phyloP scores from a whole-genome alignment of 2,329 filamentous ascomycete species.

The Fusarium floridanum region DNA sequence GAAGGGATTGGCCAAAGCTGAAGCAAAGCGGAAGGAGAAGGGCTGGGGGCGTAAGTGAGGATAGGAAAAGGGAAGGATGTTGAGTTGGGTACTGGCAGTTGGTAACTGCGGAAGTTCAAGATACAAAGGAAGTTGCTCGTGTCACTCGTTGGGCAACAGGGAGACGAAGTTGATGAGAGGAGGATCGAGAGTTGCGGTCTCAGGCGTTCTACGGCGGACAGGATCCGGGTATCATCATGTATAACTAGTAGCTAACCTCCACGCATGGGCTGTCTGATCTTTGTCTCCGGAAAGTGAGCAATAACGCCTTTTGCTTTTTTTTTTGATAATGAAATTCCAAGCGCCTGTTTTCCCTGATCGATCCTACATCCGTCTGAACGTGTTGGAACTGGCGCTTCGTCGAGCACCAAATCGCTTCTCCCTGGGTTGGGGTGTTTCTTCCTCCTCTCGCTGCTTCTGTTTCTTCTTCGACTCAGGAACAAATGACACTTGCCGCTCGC shows the following conservation, averaged over 20 bases:
- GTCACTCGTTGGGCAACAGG: not conserved
- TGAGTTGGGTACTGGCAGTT: not conserved
- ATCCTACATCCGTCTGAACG: conserved; percentile 74
- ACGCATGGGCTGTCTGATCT: conserved; percentile 40
- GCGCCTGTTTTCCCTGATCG: conserved; percentile 42
- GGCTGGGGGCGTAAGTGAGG: conserved; percentile 42
- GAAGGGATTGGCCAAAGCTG: conserved; percentile 62
- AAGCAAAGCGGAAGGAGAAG: conserved; percentile 52
- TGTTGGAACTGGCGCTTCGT: conserved; percentile 81
- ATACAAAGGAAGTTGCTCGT: not conserved
- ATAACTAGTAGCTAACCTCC: conserved; percentile 47
- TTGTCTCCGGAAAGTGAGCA: conserved; percentile 41
- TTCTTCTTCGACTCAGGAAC: conserved; percentile 71
- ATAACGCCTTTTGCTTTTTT: conserved; percentile 37
- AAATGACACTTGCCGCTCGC: conserved; percentile 80
- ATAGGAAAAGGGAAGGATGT: not conserved
- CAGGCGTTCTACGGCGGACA: conserved; percentile 41
- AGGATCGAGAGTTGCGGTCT: conserved; percentile 14
- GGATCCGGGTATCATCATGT: conserved; percentile 50
- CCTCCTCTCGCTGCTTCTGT: conserved; percentile 55
- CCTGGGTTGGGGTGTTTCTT: conserved; percentile 45
- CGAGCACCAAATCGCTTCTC: conserved; percentile 59
- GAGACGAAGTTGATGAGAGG: not conserved
- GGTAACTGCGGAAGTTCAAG: not conserved
- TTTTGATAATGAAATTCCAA: conserved; percentile 41